Evolutionary conservation across 1,284 basidiomycete species (phyloP), one percentile per base, ranked within the genome.

Genomic region (Leccinum angustisporum): DNA sequence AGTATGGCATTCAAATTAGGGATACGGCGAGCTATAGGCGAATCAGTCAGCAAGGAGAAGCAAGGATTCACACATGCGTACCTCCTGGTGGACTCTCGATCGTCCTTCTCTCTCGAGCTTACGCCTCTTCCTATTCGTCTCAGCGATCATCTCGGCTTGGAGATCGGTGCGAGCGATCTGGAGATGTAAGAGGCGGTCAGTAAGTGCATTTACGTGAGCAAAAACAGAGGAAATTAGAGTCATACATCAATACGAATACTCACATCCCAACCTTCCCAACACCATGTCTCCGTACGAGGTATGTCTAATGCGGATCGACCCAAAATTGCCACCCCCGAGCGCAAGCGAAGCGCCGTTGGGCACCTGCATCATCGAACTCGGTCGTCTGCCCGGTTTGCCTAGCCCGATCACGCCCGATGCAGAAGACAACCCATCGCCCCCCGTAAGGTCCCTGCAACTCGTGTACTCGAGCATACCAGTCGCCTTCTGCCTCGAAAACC

Each of bases 261-360:
- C 69, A 90, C 89, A 81, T 86, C 86, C 89, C 89, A 91, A 82
- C 86, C 88, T 66, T 84, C 84, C 90, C 91, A 92, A 48, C 86
- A 83, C 14, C 80, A 82, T 43, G 81, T 76, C 66, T 92, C 90
- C 59, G 88, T 83, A 81, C 14, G 81, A 83, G 0, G 78, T 76
- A 64, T 82, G 80, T 11, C 83, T 73, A 1, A 76, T 71, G 66
- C 51, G 71, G 46, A 61, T 55, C 48, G 65, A 69, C 36, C 70
- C 67, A 53, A 75, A 71, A 14, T 58, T 74, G 53, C 43, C 61
- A 54, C 25, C 33, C 13, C 67, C 67, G 4, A 61, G 55, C 27
- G 53, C 43, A 16, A 69, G 58, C 8, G 62, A 31, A 16, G 55
- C 48, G 8, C 71, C 74, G 38, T 63, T 72, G 50, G 75, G 69